A percentile compares a stretch with the other conserved stretches of the same genome.
Conservation (phyloP, 2,329 filamentous ascomycete species). For the Pezicula carpinea region DNA sequence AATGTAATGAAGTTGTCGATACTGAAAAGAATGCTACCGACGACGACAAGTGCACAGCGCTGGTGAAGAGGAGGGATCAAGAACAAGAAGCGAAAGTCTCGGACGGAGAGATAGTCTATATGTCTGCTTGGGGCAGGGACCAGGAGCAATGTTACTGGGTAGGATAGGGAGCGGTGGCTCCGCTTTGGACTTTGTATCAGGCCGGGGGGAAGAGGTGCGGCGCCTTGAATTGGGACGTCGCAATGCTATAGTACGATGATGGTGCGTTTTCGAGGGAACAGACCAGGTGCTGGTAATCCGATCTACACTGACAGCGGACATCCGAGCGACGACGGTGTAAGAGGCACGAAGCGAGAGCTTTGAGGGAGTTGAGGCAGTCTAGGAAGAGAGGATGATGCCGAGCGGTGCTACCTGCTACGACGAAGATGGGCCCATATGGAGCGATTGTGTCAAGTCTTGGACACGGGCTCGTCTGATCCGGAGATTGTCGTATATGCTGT, state of each 20-base stretch:
- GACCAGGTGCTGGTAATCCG: slow-evolving; percentile 46
- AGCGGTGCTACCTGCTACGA: slow-evolving; percentile 4
- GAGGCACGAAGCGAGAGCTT: background rate
- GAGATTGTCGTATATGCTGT: slow-evolving; percentile 9
- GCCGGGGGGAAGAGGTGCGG: slow-evolving; percentile 26
- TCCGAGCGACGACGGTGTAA: slow-evolving; percentile 38
- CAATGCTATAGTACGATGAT: slow-evolving; percentile 26
- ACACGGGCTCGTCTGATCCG: slow-evolving; percentile 18
- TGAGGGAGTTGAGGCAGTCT: slow-evolving; percentile 7
- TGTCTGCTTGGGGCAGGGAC: slow-evolving; percentile 24
- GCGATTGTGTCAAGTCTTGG: slow-evolving; percentile 10
- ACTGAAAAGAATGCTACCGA: slow-evolving; percentile 51
- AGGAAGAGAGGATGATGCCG: slow-evolving; percentile 2
- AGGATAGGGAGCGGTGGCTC: slow-evolving; percentile 19
- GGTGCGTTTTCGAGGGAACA: slow-evolving; percentile 37
- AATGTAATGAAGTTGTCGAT: slow-evolving; percentile 29
- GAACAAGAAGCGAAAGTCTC: background rate
- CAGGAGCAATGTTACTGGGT: slow-evolving; percentile 17
- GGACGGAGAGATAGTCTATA: slow-evolving; percentile 31
- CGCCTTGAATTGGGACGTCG: slow-evolving; percentile 33
- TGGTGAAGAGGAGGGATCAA: slow-evolving; percentile 14
- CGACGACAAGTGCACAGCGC: slow-evolving; percentile 45
- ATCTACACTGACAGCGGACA: slow-evolving; percentile 50
- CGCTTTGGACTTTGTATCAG: slow-evolving; percentile 30
- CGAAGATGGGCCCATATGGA: slow-evolving; percentile 12